Percentiles rank a stretch among this genome's conserved stretches.
phyloP scores from a whole-genome alignment of 192 early-diverging fungal species.

The Dimargaris xerosporica region DNA sequence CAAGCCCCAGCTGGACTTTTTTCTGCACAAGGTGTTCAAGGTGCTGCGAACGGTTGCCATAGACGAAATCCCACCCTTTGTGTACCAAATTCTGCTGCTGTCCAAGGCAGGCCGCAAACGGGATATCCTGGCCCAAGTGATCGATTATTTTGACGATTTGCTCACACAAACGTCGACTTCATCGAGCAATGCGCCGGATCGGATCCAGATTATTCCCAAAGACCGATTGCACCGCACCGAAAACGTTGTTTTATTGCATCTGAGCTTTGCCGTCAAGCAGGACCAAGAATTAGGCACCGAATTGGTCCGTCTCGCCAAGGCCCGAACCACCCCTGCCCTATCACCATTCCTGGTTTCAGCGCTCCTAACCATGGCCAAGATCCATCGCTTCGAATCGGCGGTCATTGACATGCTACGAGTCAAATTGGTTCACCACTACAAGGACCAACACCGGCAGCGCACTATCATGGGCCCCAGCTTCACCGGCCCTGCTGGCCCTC shows the following conservation, averaged over 20 bases:
- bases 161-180: neutral
- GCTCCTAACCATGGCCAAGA: constrained; percentile 45
- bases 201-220: constrained; percentile 11
- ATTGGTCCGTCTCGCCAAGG: constrained; percentile 31
- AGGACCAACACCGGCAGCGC: constrained; percentile 14
- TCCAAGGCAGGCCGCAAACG: constrained; percentile 44
- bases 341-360: constrained; percentile 51
- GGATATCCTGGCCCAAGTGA: constrained; percentile 32
- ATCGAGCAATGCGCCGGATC: neutral
- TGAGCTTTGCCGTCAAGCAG: constrained; percentile 55
- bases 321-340: constrained; percentile 30
- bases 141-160: constrained; percentile 39
- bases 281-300: constrained; percentile 38
- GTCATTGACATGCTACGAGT: constrained; percentile 23
- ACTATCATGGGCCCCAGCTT: neutral
- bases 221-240: constrained; percentile 36
- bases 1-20: neutral
- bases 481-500: constrained; percentile 2
- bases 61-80: constrained; percentile 41
- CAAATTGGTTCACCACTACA: constrained; percentile 15
- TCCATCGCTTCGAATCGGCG: constrained; percentile 53
- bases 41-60: neutral
- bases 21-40: constrained; percentile 7
- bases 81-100: constrained; percentile 51
- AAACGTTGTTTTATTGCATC: constrained; percentile 53